Conservation (phyloP, 148 eudicot species). For the Rhododendron simsii region DNA sequence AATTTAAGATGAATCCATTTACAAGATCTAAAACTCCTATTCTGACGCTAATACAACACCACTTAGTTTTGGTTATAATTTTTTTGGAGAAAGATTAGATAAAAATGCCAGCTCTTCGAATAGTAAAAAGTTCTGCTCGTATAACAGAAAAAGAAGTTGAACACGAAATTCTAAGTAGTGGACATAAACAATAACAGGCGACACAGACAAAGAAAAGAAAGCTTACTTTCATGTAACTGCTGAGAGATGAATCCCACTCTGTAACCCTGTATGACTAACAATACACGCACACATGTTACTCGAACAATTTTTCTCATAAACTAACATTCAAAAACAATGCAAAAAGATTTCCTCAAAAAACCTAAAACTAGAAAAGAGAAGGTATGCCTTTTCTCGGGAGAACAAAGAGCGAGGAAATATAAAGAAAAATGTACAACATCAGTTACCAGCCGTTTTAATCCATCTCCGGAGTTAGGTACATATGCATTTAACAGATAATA, state of each 20-base stretch:
- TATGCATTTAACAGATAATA: constrained; percentile 70
- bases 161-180: not conserved
- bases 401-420: not conserved
- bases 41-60: not conserved
- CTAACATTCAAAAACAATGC: not conserved
- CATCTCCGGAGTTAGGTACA: constrained; percentile 98
- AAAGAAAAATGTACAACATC: not conserved
- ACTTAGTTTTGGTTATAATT: not conserved
- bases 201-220: not conserved
- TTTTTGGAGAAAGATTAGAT: not conserved
- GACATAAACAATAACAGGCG: not conserved
- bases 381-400: not conserved
- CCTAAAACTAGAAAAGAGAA: not conserved
- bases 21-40: not conserved
- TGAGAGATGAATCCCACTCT: constrained; percentile 83
- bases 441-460: constrained; percentile 81
- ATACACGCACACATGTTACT: constrained; percentile 9
- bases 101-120: not conserved
- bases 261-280: constrained; percentile 79
- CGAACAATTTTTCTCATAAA: not conserved
- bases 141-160: not conserved
- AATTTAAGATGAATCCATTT: not conserved
- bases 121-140: not conserved
- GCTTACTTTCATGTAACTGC: constrained; percentile 86
- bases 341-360: not conserved